Evolutionary conservation across 768 basidiomycete genomes (phyloP).

Genomic region (Psilocybe cyanescens): DNA sequence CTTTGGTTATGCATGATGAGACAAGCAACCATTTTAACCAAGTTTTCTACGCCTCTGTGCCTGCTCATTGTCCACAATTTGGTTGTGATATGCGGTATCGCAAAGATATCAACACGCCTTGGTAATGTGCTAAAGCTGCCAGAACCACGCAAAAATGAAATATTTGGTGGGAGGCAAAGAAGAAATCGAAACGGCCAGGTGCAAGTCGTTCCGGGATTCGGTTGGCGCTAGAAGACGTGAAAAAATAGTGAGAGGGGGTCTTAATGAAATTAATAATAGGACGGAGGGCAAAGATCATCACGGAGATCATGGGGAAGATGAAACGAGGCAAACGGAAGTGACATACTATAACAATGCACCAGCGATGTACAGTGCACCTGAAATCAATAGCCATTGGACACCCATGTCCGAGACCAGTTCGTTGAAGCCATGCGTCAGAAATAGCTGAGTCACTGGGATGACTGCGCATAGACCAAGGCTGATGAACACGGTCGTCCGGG

Average conservation of each 20-base stretch:
- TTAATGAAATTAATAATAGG: slow-evolving; percentile 18
- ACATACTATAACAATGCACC: slow-evolving; percentile 87
- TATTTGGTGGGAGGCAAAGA: slow-evolving; percentile 86
- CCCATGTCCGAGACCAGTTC: slow-evolving; percentile 67
- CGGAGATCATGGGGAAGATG: slow-evolving; percentile 25
- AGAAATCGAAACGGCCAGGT: slow-evolving; percentile 81
- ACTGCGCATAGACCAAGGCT: slow-evolving; percentile 73
- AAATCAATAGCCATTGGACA: slow-evolving; percentile 67
- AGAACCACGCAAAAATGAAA: slow-evolving; percentile 83
- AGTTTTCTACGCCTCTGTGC: not conserved
- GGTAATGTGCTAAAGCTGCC: slow-evolving; percentile 72
- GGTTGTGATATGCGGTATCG: slow-evolving; percentile 57
- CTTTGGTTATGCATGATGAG: slow-evolving; percentile 15
- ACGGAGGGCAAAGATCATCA: slow-evolving; percentile 18
- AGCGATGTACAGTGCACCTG: slow-evolving; percentile 74
- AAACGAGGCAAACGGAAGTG: slow-evolving; percentile 22
- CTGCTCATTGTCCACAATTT: slow-evolving; percentile 26
- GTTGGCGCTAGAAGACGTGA: slow-evolving; percentile 62
- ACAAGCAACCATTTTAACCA: not conserved
- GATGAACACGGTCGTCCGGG: slow-evolving; percentile 81
- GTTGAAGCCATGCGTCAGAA: slow-evolving; percentile 59
- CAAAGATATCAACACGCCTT: slow-evolving; percentile 57
- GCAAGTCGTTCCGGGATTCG: slow-evolving; percentile 77
- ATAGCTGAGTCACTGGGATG: slow-evolving; percentile 69
- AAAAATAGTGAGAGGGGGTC: slow-evolving; percentile 15